Evolutionary conservation across 192 early-diverging fungal species (phyloP).

Genomic region (Podila horticola): DNA sequence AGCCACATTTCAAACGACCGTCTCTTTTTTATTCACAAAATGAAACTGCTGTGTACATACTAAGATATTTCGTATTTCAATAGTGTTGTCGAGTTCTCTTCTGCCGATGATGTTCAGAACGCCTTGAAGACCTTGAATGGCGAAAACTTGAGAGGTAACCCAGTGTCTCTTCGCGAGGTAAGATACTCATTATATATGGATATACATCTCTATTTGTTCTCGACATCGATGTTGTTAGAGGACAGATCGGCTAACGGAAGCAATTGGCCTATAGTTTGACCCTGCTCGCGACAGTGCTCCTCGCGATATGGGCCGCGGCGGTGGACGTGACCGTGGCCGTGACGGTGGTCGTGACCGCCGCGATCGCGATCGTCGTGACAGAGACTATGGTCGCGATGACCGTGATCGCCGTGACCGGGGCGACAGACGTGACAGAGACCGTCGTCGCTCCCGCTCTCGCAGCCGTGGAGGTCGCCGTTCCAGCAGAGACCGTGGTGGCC

Average conservation of each 20-base stretch:
- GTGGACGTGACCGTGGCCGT: constrained; percentile 26
- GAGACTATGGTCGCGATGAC: constrained; percentile 52
- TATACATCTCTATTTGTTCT: not conserved
- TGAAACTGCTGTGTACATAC: too few relatives aligned
- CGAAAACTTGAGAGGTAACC: constrained; percentile 73
- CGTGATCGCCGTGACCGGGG: constrained; percentile 62
- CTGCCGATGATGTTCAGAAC: constrained; percentile 81
- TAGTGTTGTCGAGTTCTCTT: constrained; percentile 92
- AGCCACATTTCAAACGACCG: constrained; percentile 13
- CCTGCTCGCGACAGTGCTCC: constrained; percentile 39
- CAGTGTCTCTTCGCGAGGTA: constrained; percentile 74
- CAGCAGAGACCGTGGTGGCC: constrained; percentile 45
- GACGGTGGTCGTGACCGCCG: constrained; percentile 40
- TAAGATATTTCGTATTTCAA: not conserved
- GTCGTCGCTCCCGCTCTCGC: constrained; percentile 62
- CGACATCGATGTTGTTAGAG: not conserved
- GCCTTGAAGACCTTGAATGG: constrained; percentile 89
- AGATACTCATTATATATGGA: constrained; percentile 21
- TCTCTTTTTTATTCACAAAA: not conserved
- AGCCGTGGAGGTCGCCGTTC: constrained; percentile 50
- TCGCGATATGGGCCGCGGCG: constrained; percentile 50
- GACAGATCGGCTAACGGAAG: constrained; percentile 5
- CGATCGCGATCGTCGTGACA: constrained; percentile 51
- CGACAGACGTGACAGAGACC: constrained; percentile 56
- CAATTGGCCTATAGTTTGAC: constrained; percentile 20